phyloP scores from a whole-genome alignment of 768 basidiomycete genomes.

The Kwoniella europaea region DNA sequence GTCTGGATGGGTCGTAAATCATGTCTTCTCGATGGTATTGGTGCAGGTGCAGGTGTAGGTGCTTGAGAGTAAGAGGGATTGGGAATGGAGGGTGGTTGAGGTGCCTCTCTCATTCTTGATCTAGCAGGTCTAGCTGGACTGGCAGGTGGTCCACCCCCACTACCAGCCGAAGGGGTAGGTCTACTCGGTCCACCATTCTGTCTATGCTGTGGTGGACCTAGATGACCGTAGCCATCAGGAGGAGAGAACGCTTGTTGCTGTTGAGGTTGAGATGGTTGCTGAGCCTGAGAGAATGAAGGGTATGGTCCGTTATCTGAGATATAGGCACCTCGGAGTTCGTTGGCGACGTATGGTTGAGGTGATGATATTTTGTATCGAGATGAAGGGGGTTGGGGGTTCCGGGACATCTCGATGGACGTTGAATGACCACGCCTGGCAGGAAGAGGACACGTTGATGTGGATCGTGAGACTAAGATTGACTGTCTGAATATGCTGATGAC shows the following conservation, averaged over 20 bases:
- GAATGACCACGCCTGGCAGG: no score
- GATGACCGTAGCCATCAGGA: conserved; percentile 17
- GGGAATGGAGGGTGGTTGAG: conserved; percentile 23
- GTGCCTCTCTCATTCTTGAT: conserved; percentile 40
- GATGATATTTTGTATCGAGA: conserved; percentile 44
- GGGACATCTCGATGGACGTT: conserved; percentile 24
- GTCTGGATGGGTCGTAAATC: conserved; percentile 33
- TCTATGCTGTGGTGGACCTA: conserved; percentile 2
- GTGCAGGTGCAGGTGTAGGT: conserved; percentile 6
- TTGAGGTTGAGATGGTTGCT: conserved; percentile 12
- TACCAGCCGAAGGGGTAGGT: neutral
- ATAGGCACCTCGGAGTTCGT: conserved; percentile 21
- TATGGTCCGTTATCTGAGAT: conserved; percentile 26
- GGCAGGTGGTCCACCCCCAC: conserved; percentile 11
- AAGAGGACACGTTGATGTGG: no score
- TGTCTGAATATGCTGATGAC: neutral
- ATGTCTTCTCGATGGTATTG: conserved; percentile 15
- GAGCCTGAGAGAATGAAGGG: conserved; percentile 20
- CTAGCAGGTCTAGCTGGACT: conserved; percentile 46
- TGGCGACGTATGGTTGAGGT: conserved; percentile 33
- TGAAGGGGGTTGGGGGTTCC: conserved; percentile 23
- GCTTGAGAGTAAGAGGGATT: conserved; percentile 2
- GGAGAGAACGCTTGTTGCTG: conserved; percentile 12
- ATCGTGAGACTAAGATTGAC: no score
- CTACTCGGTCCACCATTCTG: conserved; percentile 26